phyloP scores from a whole-genome alignment of 805 yeast species.

The Cephaloascus fragrans region DNA sequence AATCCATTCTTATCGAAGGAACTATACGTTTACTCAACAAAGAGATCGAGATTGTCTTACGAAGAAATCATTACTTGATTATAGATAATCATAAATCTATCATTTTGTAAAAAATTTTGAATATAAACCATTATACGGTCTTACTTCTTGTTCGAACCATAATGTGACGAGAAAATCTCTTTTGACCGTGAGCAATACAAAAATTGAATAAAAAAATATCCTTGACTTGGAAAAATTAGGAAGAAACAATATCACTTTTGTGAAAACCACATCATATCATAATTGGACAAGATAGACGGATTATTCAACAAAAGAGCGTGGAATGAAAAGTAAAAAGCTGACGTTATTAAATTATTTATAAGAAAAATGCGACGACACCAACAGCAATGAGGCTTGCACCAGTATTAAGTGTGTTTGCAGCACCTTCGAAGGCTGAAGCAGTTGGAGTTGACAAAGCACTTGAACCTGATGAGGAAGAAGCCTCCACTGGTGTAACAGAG shows the following conservation, averaged over 20 bases:
- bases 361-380: not conserved
- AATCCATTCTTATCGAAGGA: not conserved
- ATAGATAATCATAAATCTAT: too few relatives aligned
- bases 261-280: not conserved
- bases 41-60: not conserved
- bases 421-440: not conserved
- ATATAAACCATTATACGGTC: not conserved
- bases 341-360: too few relatives aligned
- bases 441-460: not conserved
- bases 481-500: too few relatives aligned
- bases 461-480: not conserved
- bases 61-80: not conserved
- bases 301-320: not conserved
- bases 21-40: too few relatives aligned
- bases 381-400: not conserved
- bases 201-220: not conserved
- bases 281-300: too few relatives aligned
- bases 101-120: not conserved
- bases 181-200: not conserved
- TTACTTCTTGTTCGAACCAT: too few relatives aligned
- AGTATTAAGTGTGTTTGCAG: not conserved
- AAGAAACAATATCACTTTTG: not conserved
- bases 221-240: not conserved
- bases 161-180: not conserved
- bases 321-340: not conserved